Conservation (phyloP, 2,329 filamentous ascomycete genomes). For the Fusarium longipes region DNA sequence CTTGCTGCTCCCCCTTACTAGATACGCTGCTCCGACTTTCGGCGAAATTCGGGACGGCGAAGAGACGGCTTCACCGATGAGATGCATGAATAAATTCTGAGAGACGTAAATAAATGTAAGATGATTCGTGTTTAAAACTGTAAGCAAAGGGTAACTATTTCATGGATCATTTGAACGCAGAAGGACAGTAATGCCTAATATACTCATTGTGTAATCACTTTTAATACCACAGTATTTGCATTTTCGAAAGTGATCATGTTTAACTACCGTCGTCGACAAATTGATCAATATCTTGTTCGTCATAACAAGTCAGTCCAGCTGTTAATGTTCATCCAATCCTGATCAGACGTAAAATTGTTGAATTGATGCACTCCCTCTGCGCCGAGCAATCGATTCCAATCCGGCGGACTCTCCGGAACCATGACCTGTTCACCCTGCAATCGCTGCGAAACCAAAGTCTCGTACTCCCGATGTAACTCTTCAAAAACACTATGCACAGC, state of each 20-base stretch:
- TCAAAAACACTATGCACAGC: constrained; percentile 45
- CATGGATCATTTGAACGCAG: background rate
- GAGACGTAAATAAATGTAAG: too few species aligned
- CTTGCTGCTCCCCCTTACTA: constrained; percentile 17
- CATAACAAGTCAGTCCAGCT: constrained; percentile 42
- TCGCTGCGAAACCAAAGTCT: constrained; percentile 40
- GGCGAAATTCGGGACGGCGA: constrained; percentile 19
- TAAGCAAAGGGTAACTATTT: background rate
- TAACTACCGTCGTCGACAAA: too few species aligned
- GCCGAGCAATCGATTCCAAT: constrained; percentile 42
- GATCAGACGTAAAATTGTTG: constrained; percentile 32
- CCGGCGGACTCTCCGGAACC: constrained; percentile 40
- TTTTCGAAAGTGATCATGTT: too few species aligned
- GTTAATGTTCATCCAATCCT: constrained; percentile 44
- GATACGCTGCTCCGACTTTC: constrained; percentile 14
- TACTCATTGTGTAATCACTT: too few species aligned
- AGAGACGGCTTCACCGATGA: background rate
- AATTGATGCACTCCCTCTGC: constrained; percentile 36
- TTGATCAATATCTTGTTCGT: fast-evolving
- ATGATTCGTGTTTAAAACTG: too few species aligned
- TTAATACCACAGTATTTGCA: too few species aligned
- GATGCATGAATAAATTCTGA: too few species aligned
- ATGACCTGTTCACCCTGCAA: constrained; percentile 42
- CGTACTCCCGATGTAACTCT: constrained; percentile 42
- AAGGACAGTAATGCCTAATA: too few species aligned